A percentile compares a stretch with the other conserved stretches of the same genome.
Conservation (phyloP, 2,329 filamentous ascomycete species). For the Clonostachys chloroleuca region DNA sequence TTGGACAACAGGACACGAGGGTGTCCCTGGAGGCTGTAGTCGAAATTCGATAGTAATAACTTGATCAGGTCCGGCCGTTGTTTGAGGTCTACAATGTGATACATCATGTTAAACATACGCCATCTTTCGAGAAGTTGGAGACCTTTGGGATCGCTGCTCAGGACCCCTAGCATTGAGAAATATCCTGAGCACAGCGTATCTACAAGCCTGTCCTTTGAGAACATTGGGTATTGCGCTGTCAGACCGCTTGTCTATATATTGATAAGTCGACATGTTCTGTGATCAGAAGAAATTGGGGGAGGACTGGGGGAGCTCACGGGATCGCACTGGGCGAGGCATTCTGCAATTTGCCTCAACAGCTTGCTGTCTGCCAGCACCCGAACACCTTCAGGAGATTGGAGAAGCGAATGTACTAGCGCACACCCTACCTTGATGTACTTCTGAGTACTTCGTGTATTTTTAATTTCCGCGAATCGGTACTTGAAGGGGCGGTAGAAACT, state of each 20-base stretch:
- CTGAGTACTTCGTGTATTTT: conserved; percentile 88
- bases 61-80: conserved; percentile 90
- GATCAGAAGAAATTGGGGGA: neutral
- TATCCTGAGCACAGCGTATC: conserved; percentile 91
- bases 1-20: conserved; percentile 91
- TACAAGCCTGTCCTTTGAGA: conserved; percentile 76
- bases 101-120: conserved; percentile 99
- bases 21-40: conserved; percentile 85
- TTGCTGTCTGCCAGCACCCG: conserved; percentile 90
- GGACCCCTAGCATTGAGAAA: conserved; percentile 83
- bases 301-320: conserved; percentile 49
- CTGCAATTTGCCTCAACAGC: conserved; percentile 85
- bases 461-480: conserved; percentile 85
- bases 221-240: conserved; percentile 82
- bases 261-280: neutral
- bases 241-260: conserved; percentile 56
- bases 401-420: conserved; percentile 77
- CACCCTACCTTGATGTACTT: conserved; percentile 91
- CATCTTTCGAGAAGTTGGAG: conserved; percentile 89
- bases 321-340: conserved; percentile 93
- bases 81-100: conserved; percentile 90
- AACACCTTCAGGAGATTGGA: conserved; percentile 81
- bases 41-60: conserved; percentile 82
- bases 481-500: conserved; percentile 98
- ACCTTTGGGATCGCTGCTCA: conserved; percentile 79